Conservation (phyloP, 257 asterid species). For the Solanum pinnatisectum region DNA sequence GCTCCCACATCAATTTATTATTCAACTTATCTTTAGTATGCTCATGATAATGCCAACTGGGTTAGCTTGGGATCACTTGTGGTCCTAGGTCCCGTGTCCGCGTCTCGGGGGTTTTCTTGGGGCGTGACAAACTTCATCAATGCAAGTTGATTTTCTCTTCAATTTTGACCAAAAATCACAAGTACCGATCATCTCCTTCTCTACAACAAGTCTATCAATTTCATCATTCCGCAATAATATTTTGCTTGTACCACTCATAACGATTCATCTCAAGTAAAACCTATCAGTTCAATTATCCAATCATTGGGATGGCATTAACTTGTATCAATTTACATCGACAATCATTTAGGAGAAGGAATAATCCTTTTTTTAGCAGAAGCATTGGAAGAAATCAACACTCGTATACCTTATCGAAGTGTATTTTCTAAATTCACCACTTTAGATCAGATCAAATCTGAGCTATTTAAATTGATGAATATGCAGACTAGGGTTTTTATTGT, state of each 20-base stretch:
- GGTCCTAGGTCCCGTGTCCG: too few species aligned
- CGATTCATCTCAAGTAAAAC: constrained; percentile 38
- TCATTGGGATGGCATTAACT: constrained; percentile 42
- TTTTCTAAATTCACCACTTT: constrained; percentile 24
- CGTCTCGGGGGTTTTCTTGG: too few species aligned
- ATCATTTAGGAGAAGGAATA: constrained; percentile 40
- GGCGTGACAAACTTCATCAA: constrained; percentile 6
- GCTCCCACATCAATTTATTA: too few species aligned
- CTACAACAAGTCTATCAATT: constrained; percentile 47
- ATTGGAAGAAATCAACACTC: constrained; percentile 15
- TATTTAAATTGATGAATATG: constrained; percentile 36
- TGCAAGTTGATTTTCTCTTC: constrained; percentile 33
- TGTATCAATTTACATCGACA: constrained; percentile 32
- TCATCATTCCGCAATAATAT: constrained; percentile 18
- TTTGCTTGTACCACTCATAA: constrained; percentile 30
- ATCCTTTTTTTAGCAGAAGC: constrained; percentile 32
- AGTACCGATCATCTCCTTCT: constrained; percentile 44
- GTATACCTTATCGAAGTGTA: constrained; percentile 32
- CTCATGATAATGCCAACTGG: too few species aligned
- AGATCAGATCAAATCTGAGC: constrained; percentile 25
- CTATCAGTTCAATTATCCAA: constrained; percentile 28
- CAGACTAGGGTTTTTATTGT: constrained; percentile 43
- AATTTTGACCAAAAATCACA: constrained; percentile 37
- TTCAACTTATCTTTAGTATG: too few species aligned
- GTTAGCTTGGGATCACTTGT: too few species aligned